These are phyloP conservation scores for Calamus simplicifolius DNA, from an alignment of 176 grass and related monocot species.

Conservation along the genomic window DNA sequence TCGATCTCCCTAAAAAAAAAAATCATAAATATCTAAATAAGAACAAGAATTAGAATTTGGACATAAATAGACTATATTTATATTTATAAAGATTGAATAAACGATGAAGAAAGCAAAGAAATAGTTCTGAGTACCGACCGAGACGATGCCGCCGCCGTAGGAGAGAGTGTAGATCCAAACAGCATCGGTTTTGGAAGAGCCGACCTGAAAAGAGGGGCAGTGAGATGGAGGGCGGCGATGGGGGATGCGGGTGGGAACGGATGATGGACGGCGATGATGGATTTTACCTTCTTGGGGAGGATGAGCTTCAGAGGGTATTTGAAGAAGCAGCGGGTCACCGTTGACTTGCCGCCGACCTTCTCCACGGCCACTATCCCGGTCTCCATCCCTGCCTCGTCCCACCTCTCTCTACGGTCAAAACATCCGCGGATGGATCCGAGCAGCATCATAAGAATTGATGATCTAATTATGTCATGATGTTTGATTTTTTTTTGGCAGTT, in stretches of 20 bases:
- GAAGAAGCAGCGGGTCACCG: slow-evolving; percentile 61
- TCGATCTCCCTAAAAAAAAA: slow-evolving; percentile 49
- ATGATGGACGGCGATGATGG: not conserved
- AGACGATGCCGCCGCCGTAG: slow-evolving; percentile 95
- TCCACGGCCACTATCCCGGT: slow-evolving; percentile 58
- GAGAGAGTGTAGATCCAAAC: slow-evolving; percentile 81
- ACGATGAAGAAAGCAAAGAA: too few species aligned
- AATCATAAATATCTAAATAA: too few species aligned
- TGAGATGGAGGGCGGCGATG: not conserved
- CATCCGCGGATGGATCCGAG: too few species aligned
- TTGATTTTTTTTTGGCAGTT: too few species aligned
- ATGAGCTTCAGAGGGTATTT: slow-evolving; percentile 94
- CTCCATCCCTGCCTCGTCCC: slow-evolving; percentile 17
- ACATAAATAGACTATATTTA: too few species aligned
- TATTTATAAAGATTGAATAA: too few species aligned
- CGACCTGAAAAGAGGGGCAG: slow-evolving; percentile 22
- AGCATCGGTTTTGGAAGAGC: slow-evolving; percentile 26
- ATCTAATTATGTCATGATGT: too few species aligned
- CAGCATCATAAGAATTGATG: too few species aligned
- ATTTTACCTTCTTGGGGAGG: slow-evolving; percentile 53
- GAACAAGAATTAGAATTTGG: too few species aligned
- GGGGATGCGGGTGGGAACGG: not conserved
- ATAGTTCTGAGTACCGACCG: slow-evolving; percentile 16
- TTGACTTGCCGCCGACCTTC: slow-evolving; percentile 70
- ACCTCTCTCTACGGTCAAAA: not conserved